Base-by-base conservation (phyloP, 306 rosid species). In the Lathyrus aphaca region DNA sequence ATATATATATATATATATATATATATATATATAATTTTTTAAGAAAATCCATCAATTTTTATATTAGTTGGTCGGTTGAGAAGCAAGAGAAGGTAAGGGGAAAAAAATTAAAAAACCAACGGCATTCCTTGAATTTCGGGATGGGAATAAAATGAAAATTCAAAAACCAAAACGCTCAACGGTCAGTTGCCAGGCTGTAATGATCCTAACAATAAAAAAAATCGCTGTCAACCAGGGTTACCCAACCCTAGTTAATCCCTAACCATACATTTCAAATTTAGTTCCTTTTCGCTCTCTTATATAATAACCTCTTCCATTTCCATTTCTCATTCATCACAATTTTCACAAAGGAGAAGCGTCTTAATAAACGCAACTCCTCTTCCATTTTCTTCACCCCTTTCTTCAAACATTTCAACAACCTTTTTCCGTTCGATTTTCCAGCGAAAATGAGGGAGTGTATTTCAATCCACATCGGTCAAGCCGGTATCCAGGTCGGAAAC, bases 401-500 rank as follows among this genome's bases (percentile, higher is more conserved):
- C 2, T 4, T 11, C 25, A 38, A 10, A 1, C 9, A 19, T 23
- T n/a, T n/a, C n/a, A n/a, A n/a, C 37, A 37, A 59, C 23, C 19
- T 70, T 55, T 63, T 11, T 0, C 10, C 37, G 10, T 51, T 72
- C 5, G 5, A 38, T 29, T 73, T 67, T 38, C 17, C 72, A 1
- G 53, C n/a, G 54, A 81, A 82, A 79, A 89, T 89, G 93, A 89
- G 96, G 55, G 96, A 89, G 85, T 87, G 92, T 87, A 89, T 89
- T 66, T 87, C 92, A 8, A 83, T 89, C 63, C 96, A 89, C 87
- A 89, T 89, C 11, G 96, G 96, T 16, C 96, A 89, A 29, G 96
- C 96, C 53, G 96, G 96, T 48, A 89, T 89, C 73, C 96, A 89
- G 71, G 96, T 89, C 51, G 93, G 96, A 23, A 89, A 89, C 64